These are phyloP conservation scores for Penicillium odoratum DNA, from an alignment of 495 filamentous ascomycete genomes.

Conservation along the genomic window DNA sequence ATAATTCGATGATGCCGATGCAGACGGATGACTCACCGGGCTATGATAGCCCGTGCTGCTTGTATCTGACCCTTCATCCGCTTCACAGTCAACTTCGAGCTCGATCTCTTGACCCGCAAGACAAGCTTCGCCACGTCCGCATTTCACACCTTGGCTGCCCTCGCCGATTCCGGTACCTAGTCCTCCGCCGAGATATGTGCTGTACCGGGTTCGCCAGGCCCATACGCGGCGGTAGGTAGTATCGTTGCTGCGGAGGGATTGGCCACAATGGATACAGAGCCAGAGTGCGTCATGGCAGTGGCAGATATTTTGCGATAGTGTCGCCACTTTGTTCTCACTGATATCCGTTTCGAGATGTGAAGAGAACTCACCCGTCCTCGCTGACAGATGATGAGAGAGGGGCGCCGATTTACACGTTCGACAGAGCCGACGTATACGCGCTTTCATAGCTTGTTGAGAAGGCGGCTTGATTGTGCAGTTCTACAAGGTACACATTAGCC, in stretches of 20 bases:
- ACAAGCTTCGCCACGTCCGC: slow-evolving; percentile 69
- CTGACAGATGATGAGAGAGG: slow-evolving; percentile 38
- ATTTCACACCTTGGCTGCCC: slow-evolving; percentile 81
- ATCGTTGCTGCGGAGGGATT: slow-evolving; percentile 65
- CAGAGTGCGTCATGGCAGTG: slow-evolving; percentile 67
- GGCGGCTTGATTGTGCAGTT: slow-evolving; percentile 85
- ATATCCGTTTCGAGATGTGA: no score
- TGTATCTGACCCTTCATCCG: slow-evolving; percentile 48
- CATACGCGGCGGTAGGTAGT: slow-evolving; percentile 77
- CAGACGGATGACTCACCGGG: slow-evolving; percentile 10
- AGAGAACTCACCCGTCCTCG: neutral
- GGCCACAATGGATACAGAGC: slow-evolving; percentile 80
- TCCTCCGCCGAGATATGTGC: slow-evolving; percentile 68
- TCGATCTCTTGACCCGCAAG: slow-evolving; percentile 71
- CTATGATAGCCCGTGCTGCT: slow-evolving; percentile 20
- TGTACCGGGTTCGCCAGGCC: slow-evolving; percentile 87
- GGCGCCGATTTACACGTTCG: slow-evolving; percentile 67
- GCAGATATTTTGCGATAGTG: slow-evolving; percentile 63
- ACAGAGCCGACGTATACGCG: slow-evolving; percentile 79
- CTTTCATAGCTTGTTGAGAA: slow-evolving; percentile 55
- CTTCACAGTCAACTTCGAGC: slow-evolving; percentile 77
- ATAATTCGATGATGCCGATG: slow-evolving; percentile 2
- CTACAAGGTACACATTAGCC: slow-evolving; percentile 36
- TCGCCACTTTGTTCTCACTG: slow-evolving; percentile 21
- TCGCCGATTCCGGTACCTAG: slow-evolving; percentile 86